Conservation (phyloP, 2,329 filamentous ascomycete species). For the Alternaria atra region DNA sequence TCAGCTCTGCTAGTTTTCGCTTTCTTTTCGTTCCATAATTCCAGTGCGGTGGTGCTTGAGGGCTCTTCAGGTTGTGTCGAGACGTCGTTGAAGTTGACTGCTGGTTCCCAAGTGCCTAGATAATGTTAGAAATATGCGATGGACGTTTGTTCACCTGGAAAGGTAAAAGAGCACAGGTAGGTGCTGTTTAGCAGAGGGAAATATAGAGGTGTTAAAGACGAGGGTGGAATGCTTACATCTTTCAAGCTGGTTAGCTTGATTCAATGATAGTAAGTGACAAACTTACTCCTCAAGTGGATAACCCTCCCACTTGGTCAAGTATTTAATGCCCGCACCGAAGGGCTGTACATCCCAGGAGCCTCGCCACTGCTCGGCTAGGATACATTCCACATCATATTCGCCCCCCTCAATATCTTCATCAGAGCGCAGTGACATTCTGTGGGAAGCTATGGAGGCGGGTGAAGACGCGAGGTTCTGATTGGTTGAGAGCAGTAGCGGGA, state of each 20-base stretch:
- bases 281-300: conserved; percentile 59
- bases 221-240: conserved; percentile 17
- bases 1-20: background rate
- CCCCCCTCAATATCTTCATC: conserved; percentile 11
- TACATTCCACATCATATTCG: conserved; percentile 31
- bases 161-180: background rate
- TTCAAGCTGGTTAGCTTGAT: conserved; percentile 1
- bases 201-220: background rate
- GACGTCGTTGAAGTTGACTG: conserved; percentile 2
- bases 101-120: conserved; percentile 43
- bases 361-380: conserved; percentile 48
- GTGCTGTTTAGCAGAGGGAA: background rate
- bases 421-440: conserved; percentile 14
- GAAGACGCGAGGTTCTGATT: conserved; percentile 21
- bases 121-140: conserved; percentile 8
- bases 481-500: conserved; percentile 5
- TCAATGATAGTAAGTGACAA: background rate
- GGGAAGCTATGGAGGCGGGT: conserved; percentile 1
- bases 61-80: background rate
- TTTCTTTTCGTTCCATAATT: conserved; percentile 4
- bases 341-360: conserved; percentile 53
- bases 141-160: background rate
- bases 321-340: conserved; percentile 49
- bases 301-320: conserved; percentile 71
- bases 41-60: background rate